phyloP scores from a whole-genome alignment of 129 eudicot species.

The Arctium lappa region DNA sequence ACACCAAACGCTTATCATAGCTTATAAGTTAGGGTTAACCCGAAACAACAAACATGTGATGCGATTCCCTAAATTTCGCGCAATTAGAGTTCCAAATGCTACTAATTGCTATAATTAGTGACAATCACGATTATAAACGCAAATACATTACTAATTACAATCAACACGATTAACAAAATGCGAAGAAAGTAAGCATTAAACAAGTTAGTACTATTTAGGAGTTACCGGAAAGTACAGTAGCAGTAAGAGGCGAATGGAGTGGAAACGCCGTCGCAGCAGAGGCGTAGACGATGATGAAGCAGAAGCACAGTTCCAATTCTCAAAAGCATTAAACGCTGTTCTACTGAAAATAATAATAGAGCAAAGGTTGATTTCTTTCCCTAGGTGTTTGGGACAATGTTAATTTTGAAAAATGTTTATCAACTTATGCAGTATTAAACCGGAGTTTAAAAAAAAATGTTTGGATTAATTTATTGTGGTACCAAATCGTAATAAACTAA shows the following conservation, averaged over 20 bases:
- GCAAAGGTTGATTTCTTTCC: too few species aligned
- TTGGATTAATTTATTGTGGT: too few species aligned
- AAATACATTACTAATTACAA: neutral
- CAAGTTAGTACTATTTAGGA: neutral
- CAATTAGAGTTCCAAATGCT: neutral
- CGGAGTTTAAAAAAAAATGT: too few species aligned
- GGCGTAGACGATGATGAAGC: neutral
- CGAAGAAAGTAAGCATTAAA: neutral
- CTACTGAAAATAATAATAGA: too few species aligned
- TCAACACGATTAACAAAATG: neutral
- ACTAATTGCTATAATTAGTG: neutral
- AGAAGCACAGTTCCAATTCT: neutral
- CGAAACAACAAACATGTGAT: neutral
- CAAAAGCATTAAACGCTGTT: too few species aligned
- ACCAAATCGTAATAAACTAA: too few species aligned
- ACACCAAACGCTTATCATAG: neutral
- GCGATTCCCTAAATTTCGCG: neutral
- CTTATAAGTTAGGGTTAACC: conserved; percentile 1
- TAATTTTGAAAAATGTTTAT: too few species aligned
- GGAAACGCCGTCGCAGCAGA: neutral
- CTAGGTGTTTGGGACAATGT: too few species aligned
- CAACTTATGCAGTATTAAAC: too few species aligned
- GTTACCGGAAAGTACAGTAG: neutral
- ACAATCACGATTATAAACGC: neutral
- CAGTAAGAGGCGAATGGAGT: neutral